phyloP scores from a whole-genome alignment of 768 basidiomycete genomes.

The Collybiopsis luxurians region DNA sequence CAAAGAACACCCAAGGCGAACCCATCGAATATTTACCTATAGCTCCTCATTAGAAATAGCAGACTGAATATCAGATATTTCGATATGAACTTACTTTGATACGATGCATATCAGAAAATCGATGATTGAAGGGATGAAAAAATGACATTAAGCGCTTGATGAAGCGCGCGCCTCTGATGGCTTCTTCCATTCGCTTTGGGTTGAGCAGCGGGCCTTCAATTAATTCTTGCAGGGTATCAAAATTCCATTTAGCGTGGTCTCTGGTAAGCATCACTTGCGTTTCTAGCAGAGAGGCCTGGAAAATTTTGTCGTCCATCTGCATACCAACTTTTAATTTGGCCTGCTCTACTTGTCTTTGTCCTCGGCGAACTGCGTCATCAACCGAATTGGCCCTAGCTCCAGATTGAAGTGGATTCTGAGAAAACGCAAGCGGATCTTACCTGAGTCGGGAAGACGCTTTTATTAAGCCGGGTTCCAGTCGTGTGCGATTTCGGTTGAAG shows the following conservation, averaged over 20 bases:
- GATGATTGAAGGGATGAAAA: conserved; percentile 86
- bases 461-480: conserved; percentile 56
- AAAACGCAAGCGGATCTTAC: conserved; percentile 31
- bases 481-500: conserved; percentile 84
- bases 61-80: not conserved
- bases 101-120: conserved; percentile 80
- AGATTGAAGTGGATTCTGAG: not conserved
- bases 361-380: conserved; percentile 83
- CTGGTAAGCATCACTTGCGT: conserved; percentile 88
- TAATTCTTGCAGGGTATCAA: conserved; percentile 82
- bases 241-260: conserved; percentile 91
- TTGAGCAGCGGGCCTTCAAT: conserved; percentile 92
- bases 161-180: conserved; percentile 86
- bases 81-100: conserved; percentile 49
- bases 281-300: conserved; percentile 81
- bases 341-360: conserved; percentile 89
- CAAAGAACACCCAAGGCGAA: conserved; percentile 78
- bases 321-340: conserved; percentile 85
- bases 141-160: conserved; percentile 90
- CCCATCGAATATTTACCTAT: conserved; percentile 87
- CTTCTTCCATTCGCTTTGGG: conserved; percentile 91
- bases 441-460: conserved; percentile 59
- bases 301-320: conserved; percentile 94
- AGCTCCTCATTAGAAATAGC: no score
- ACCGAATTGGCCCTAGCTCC: conserved; percentile 65